Evolutionary conservation across 2,329 filamentous ascomycete species (phyloP).

Genomic region (Epichloe elymi): DNA sequence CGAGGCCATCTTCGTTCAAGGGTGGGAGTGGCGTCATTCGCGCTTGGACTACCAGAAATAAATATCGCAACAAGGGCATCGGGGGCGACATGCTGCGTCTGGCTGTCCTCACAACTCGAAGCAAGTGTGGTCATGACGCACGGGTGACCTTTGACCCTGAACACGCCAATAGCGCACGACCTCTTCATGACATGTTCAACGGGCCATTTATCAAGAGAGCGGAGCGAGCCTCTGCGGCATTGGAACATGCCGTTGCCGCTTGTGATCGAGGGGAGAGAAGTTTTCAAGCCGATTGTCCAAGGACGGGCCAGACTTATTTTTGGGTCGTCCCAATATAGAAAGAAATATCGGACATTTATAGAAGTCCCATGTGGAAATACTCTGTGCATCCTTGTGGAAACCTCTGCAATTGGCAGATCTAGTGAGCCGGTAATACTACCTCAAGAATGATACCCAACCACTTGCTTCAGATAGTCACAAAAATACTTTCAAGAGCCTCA

Average conservation of each 20-base stretch:
- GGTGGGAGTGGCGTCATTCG: constrained; percentile 53
- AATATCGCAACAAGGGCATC: constrained; percentile 57
- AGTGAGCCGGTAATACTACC: too few relatives aligned
- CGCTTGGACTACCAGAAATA: constrained; percentile 65
- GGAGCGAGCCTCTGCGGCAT: constrained; percentile 33
- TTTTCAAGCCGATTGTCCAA: constrained; percentile 1
- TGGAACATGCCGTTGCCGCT: constrained; percentile 20
- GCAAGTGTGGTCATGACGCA: constrained; percentile 46
- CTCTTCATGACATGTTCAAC: constrained; percentile 48
- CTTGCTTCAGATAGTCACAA: too few relatives aligned
- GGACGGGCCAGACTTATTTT: too few relatives aligned
- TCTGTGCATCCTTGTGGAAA: too few relatives aligned
- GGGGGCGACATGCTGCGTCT: constrained; percentile 61
- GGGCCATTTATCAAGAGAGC: constrained; percentile 42
- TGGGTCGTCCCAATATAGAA: too few relatives aligned
- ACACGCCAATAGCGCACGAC: constrained; percentile 57
- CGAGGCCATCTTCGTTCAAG: constrained; percentile 13
- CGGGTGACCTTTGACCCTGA: constrained; percentile 57
- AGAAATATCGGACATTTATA: too few relatives aligned
- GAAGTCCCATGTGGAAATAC: too few relatives aligned
- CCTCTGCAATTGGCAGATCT: too few relatives aligned
- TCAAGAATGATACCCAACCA: too few relatives aligned
- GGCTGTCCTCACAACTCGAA: constrained; percentile 50
- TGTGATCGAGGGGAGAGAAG: constrained; percentile 5
- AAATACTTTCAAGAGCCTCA: neutral